Evolutionary conservation across 768 basidiomycete genomes (phyloP).

Genomic region (Megacollybia marginata): DNA sequence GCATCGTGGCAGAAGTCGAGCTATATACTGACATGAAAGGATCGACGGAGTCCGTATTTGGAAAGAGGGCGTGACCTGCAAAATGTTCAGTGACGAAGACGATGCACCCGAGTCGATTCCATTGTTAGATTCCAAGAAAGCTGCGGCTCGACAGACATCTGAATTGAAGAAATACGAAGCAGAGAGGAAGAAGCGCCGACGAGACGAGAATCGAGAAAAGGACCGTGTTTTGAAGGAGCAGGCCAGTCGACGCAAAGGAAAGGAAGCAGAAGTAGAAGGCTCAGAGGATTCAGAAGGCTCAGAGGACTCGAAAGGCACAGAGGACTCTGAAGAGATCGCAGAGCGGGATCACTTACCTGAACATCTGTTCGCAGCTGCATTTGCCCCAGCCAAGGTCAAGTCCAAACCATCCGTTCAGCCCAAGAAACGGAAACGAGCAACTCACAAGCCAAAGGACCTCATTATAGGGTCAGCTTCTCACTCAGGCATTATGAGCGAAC

Average conservation of each 20-base stretch:
- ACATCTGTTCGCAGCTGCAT: slow-evolving; percentile 54
- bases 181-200: slow-evolving; percentile 32
- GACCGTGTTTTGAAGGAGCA: slow-evolving; percentile 46
- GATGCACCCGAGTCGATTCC: slow-evolving; percentile 46
- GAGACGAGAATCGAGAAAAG: slow-evolving; percentile 36
- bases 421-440: slow-evolving; percentile 24
- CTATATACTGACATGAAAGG: no score
- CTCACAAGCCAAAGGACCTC: slow-evolving; percentile 37
- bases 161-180: slow-evolving; percentile 27
- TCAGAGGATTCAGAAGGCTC: slow-evolving; percentile 20
- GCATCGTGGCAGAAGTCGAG: no score
- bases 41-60: no score
- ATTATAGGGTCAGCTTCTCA: slow-evolving; percentile 41
- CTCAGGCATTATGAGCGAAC: neutral
- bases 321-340: slow-evolving; percentile 11
- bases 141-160: slow-evolving; percentile 27
- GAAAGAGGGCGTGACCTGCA: no score
- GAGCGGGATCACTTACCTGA: slow-evolving; percentile 55
- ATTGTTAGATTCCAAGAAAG: slow-evolving; percentile 37
- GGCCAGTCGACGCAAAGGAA: slow-evolving; percentile 20
- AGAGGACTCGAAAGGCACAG: slow-evolving; percentile 17
- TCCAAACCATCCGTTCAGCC: slow-evolving; percentile 14
- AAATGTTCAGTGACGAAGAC: slow-evolving; percentile 24
- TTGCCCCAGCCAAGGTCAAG: slow-evolving; percentile 25
- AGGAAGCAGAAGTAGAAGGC: slow-evolving; percentile 14